A percentile compares a stretch with the other conserved stretches of the same genome.
phyloP scores from a whole-genome alignment of 75 land plant genomes.

The Pinus albicaulis region DNA sequence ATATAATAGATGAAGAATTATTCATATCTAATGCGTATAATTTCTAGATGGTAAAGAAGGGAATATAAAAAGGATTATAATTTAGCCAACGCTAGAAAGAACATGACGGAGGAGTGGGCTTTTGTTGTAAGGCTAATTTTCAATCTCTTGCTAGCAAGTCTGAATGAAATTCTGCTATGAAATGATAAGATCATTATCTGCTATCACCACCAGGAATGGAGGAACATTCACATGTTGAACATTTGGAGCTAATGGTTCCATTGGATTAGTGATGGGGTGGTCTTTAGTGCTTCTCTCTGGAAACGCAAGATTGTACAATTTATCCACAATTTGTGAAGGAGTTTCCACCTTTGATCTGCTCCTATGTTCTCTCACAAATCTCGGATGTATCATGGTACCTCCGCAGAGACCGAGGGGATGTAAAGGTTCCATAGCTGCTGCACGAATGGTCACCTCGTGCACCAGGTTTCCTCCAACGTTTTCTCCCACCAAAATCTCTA shows the following conservation, averaged over 20 bases:
- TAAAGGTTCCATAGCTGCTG: background rate
- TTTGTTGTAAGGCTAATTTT: no score
- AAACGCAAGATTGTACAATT: slow-evolving; percentile 39
- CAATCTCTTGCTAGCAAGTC: no score
- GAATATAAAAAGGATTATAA: no score
- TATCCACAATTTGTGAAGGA: slow-evolving; percentile 32
- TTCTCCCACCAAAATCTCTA: slow-evolving; percentile 24
- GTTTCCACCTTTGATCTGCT: slow-evolving; percentile 36
- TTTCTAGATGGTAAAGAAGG: no score
- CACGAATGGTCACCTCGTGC: slow-evolving; percentile 28
- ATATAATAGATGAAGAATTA: no score
- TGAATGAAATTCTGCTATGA: slow-evolving; percentile 8
- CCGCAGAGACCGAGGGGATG: background rate
- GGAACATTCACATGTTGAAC: slow-evolving; percentile 29
- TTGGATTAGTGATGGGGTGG: slow-evolving; percentile 61
- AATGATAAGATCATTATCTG: slow-evolving; percentile 44
- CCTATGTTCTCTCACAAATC: slow-evolving; percentile 17
- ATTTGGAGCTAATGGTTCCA: slow-evolving; percentile 42
- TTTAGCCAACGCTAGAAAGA: no score
- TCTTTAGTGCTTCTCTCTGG: slow-evolving; percentile 57
- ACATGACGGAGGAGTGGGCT: no score
- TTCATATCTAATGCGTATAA: no score
- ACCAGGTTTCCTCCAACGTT: slow-evolving; percentile 45
- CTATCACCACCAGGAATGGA: slow-evolving; percentile 42
- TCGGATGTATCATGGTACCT: slow-evolving; percentile 32